A percentile compares a stretch with the other conserved stretches of the same genome.
These are phyloP conservation scores for Boechera retrofracta DNA, from an alignment of 345 rosid genomes.

Conservation along the genomic window DNA sequence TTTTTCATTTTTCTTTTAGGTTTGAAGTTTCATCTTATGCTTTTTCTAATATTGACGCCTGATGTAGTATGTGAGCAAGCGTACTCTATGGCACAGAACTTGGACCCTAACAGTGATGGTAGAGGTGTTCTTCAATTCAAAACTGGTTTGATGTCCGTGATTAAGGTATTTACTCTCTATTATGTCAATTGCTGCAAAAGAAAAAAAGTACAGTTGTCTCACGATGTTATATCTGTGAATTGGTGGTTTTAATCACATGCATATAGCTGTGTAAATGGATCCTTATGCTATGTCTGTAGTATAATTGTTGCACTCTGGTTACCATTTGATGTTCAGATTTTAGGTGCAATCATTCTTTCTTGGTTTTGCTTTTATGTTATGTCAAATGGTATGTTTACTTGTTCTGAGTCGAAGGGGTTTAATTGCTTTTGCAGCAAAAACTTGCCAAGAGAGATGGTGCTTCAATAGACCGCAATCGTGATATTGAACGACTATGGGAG, in stretches of 20 bases:
- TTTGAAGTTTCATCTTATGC: neutral
- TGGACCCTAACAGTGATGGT: slow-evolving; percentile 95
- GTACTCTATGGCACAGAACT: slow-evolving; percentile 86
- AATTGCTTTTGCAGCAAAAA: slow-evolving; percentile 81
- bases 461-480: slow-evolving; percentile 76
- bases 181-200: neutral
- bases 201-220: slow-evolving; percentile 7
- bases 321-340: neutral
- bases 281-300: neutral
- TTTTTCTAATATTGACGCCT: neutral
- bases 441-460: slow-evolving; percentile 85
- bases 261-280: slow-evolving; percentile 20
- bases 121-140: slow-evolving; percentile 99
- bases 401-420: slow-evolving; percentile 23
- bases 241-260: neutral
- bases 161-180: slow-evolving; percentile 60
- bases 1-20: neutral
- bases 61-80: slow-evolving; percentile 96
- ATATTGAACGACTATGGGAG: slow-evolving; percentile 82
- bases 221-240: slow-evolving; percentile 23
- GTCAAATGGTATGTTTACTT: slow-evolving; percentile 20
- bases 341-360: neutral
- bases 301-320: slow-evolving; percentile 10
- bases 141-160: slow-evolving; percentile 95
- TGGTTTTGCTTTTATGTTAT: slow-evolving; percentile 25